Percentiles rank a stretch among this genome's conserved stretches.
These are phyloP conservation scores for Pseudonitzschia multistriata DNA, from an alignment of 108 stramenopile species.

Conservation along the genomic window DNA sequence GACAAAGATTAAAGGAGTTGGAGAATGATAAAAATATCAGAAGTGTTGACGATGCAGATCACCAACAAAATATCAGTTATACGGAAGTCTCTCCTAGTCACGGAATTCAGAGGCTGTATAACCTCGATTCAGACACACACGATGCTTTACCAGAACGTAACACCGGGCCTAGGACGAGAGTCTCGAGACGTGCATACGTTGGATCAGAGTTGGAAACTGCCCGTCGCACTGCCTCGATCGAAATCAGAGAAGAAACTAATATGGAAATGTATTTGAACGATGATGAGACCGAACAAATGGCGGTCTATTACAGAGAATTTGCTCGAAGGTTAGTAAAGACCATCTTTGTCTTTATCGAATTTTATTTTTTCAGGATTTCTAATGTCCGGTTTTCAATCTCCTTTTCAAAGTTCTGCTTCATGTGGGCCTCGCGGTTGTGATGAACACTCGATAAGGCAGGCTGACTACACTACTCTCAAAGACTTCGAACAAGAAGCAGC, in stretches of 20 bases:
- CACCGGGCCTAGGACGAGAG: background rate
- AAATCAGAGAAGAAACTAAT: constrained; percentile 17
- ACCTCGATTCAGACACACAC: no score
- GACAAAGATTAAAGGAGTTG: constrained; percentile 17
- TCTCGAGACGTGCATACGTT: background rate
- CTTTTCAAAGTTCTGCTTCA: constrained; percentile 47
- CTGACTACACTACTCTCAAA: constrained; percentile 51
- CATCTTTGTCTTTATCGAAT: background rate
- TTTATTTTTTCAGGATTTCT: background rate
- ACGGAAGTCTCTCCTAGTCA: background rate
- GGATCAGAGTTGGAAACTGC: background rate
- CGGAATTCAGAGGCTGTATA: no score
- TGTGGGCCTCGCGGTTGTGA: constrained; percentile 84
- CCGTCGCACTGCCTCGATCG: background rate
- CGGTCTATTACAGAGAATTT: constrained; percentile 25
- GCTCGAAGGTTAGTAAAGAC: constrained; percentile 22
- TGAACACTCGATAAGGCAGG: constrained; percentile 47
- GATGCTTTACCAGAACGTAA: background rate
- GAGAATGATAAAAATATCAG: background rate
- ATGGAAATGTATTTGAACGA: constrained; percentile 23
- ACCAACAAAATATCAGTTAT: background rate
- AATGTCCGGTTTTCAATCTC: background rate
- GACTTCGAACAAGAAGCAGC: constrained; percentile 66
- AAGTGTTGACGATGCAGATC: background rate
- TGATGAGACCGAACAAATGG: constrained; percentile 21